Evolutionary conservation across 1,284 basidiomycete genomes (phyloP).

Genomic region (Cutaneotrichosporon dermatis): DNA sequence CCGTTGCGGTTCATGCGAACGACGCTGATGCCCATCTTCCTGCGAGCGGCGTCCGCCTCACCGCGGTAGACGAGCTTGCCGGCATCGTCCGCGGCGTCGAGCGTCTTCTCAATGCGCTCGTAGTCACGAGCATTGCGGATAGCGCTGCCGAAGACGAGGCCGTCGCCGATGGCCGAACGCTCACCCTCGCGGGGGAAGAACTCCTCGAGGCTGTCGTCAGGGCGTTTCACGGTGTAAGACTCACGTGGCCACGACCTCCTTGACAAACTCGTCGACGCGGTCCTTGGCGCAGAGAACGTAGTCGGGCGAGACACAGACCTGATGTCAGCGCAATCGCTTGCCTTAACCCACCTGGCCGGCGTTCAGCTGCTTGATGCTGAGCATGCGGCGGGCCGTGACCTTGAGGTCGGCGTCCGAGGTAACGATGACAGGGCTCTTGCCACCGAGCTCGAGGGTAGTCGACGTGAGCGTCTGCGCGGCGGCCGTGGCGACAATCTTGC

Average conservation of each 20-base stretch:
- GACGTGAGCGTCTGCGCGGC: slow-evolving; percentile 84
- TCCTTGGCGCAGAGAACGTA: slow-evolving; percentile 67
- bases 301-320: slow-evolving; percentile 57
- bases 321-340: too few relatives aligned
- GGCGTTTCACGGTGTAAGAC: slow-evolving; percentile 21
- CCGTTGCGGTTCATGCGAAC: slow-evolving; percentile 59
- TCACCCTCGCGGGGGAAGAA: slow-evolving; percentile 45
- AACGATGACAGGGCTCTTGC: slow-evolving; percentile 78
- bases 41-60: slow-evolving; percentile 55
- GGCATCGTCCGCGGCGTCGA: slow-evolving; percentile 58
- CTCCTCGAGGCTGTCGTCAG: slow-evolving; percentile 27
- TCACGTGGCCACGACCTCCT: slow-evolving; percentile 59
- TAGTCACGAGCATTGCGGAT: slow-evolving; percentile 59
- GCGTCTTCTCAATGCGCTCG: slow-evolving; percentile 59
- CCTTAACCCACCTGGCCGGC: slow-evolving; percentile 57
- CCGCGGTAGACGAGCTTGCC: slow-evolving; percentile 71
- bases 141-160: slow-evolving; percentile 50
- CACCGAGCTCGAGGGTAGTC: slow-evolving; percentile 69
- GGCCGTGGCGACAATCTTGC: slow-evolving; percentile 69
- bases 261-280: slow-evolving; percentile 61
- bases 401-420: slow-evolving; percentile 57
- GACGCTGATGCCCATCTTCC: slow-evolving; percentile 41
- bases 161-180: slow-evolving; percentile 50
- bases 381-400: slow-evolving; percentile 50
- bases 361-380: slow-evolving; percentile 77